These are phyloP conservation scores for Malassezia yamatoensis DNA, from an alignment of 1,284 basidiomycete genomes.

Conservation along the genomic window DNA sequence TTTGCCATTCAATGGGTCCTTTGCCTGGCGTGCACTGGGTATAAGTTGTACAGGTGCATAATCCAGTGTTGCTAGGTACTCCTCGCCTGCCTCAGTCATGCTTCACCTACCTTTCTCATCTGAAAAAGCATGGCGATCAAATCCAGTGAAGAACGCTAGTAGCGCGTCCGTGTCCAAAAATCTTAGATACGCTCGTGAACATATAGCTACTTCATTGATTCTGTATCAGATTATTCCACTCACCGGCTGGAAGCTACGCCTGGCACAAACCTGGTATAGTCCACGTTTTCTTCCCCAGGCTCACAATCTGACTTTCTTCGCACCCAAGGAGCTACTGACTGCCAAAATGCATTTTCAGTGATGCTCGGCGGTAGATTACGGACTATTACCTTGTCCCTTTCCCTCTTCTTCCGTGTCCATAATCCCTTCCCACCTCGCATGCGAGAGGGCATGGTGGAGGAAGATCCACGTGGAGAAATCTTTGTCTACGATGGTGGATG, in stretches of 20 bases:
- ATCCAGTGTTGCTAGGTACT: slow-evolving; percentile 3
- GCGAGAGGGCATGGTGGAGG: slow-evolving; percentile 13
- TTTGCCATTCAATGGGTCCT: background rate
- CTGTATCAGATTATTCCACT: background rate
- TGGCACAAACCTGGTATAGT: slow-evolving; percentile 26
- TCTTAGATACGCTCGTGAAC: slow-evolving; percentile 65
- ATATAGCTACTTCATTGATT: background rate
- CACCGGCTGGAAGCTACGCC: slow-evolving; percentile 5
- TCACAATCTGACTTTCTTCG: background rate
- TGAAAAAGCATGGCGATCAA: slow-evolving; percentile 81
- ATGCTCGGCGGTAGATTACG: slow-evolving; percentile 80
- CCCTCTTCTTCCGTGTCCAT: slow-evolving; percentile 5
- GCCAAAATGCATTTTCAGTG: slow-evolving; percentile 86
- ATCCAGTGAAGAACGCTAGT: slow-evolving; percentile 67
- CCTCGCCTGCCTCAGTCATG: background rate
- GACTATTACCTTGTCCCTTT: slow-evolving; percentile 63
- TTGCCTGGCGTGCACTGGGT: background rate
- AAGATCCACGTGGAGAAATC: background rate
- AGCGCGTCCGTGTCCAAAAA: slow-evolving; percentile 68
- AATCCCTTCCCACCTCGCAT: slow-evolving; percentile 9
- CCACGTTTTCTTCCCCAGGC: slow-evolving; percentile 9
- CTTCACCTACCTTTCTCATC: slow-evolving; percentile 66
- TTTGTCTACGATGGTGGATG: background rate
- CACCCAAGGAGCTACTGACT: slow-evolving; percentile 74
- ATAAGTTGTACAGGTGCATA: slow-evolving; percentile 3